These are phyloP conservation scores for Phytophthora quininea DNA, from an alignment of 352 stramenopile species.

Conservation along the genomic window DNA sequence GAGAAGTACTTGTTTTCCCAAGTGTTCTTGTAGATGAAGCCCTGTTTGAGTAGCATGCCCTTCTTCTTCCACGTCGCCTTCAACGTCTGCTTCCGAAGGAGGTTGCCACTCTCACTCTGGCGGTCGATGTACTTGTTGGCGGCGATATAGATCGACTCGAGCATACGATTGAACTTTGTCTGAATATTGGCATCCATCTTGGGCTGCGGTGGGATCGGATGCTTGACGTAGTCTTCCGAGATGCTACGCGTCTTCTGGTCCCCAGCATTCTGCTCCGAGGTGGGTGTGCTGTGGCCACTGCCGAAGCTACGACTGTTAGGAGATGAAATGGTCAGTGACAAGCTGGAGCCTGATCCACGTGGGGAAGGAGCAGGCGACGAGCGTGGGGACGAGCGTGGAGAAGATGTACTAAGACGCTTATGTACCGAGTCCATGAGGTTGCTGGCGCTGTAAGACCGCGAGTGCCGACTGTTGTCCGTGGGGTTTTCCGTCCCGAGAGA, in stretches of 20 bases:
- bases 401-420: conserved; percentile 79
- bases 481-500: conserved; percentile 76
- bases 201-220: conserved; percentile 55
- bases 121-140: conserved; percentile 87
- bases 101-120: conserved; percentile 65
- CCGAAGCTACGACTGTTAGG: conserved; percentile 68
- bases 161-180: conserved; percentile 77
- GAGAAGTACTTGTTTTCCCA: conserved; percentile 90
- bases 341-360: conserved; percentile 38
- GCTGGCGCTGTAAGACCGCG: conserved; percentile 82
- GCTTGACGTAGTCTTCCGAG: conserved; percentile 79
- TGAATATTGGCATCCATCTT: conserved; percentile 90
- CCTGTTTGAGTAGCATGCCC: conserved; percentile 84
- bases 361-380: conserved; percentile 67
- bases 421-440: conserved; percentile 85
- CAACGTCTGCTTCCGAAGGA: conserved; percentile 66
- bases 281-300: conserved; percentile 72
- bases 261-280: conserved; percentile 51
- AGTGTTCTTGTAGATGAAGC: conserved; percentile 91
- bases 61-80: conserved; percentile 92
- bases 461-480: conserved; percentile 54
- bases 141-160: conserved; percentile 86
- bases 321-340: conserved; percentile 82
- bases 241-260: conserved; percentile 78
- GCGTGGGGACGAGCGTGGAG: conserved; percentile 65